A percentile compares a stretch with the other conserved stretches of the same genome.
These are phyloP conservation scores for Amanita brunnescens DNA, from an alignment of 768 basidiomycete genomes.

Conservation along the genomic window DNA sequence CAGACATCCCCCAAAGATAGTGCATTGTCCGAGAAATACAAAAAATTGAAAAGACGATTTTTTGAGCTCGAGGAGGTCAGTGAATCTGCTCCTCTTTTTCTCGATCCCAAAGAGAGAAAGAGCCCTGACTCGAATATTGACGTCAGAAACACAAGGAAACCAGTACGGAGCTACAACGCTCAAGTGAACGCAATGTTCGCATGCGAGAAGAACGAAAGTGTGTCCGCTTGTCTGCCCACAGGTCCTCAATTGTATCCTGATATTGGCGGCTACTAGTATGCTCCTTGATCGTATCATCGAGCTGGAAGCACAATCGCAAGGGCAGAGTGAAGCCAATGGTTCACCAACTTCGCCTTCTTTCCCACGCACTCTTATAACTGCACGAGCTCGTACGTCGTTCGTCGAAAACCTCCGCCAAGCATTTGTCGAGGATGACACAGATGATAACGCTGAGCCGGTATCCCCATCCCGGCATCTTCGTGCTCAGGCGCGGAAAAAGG, in stretches of 20 bases:
- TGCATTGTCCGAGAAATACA: slow-evolving; percentile 50
- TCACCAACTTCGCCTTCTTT: slow-evolving; percentile 20
- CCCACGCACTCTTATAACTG: slow-evolving; percentile 37
- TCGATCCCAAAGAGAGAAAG: slow-evolving; percentile 18
- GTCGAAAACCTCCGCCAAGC: slow-evolving; percentile 40
- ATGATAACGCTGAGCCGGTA: slow-evolving; percentile 41
- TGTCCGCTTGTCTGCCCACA: slow-evolving; percentile 10
- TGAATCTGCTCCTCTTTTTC: slow-evolving; percentile 17
- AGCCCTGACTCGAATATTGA: slow-evolving; percentile 19
- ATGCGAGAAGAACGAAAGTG: slow-evolving; percentile 62
- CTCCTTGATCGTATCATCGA: slow-evolving; percentile 55
- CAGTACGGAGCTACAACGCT: slow-evolving; percentile 44
- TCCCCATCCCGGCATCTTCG: slow-evolving; percentile 36
- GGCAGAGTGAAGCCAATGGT: slow-evolving; percentile 4
- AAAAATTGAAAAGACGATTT: slow-evolving; percentile 54
- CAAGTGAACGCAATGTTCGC: slow-evolving; percentile 55
- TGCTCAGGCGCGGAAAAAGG: slow-evolving; percentile 33
- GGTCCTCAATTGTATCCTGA: background rate
- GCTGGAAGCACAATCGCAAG: slow-evolving; percentile 37
- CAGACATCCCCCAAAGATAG: slow-evolving; percentile 28
- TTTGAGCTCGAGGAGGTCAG: slow-evolving; percentile 66
- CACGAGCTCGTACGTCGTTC: slow-evolving; percentile 35
- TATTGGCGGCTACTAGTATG: slow-evolving; percentile 24
- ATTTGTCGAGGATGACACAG: slow-evolving; percentile 33
- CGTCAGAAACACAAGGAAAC: slow-evolving; percentile 54